phyloP scores from a whole-genome alignment of 1,284 basidiomycete genomes.

The Tylopilus orsonianus region DNA sequence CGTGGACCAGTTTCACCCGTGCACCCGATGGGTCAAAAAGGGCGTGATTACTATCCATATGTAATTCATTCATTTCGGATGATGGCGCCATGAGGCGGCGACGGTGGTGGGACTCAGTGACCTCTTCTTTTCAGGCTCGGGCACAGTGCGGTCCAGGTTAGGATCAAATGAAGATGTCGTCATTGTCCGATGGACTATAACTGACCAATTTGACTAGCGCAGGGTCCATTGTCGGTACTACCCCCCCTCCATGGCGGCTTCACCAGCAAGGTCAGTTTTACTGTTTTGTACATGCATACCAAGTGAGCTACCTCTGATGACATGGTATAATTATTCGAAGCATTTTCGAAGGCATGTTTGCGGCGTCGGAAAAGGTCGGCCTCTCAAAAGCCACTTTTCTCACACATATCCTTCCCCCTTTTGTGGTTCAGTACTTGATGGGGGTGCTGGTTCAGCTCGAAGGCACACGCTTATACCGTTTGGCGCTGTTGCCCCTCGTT shows the following conservation, averaged over 20 bases:
- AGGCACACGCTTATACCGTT: slow-evolving; percentile 19
- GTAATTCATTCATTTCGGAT: slow-evolving; percentile 2
- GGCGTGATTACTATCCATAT: too few species aligned
- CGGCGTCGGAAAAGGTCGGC: slow-evolving; percentile 3
- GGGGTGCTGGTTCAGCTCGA: slow-evolving; percentile 29
- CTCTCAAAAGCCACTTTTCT: slow-evolving; percentile 15
- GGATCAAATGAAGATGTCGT: background rate
- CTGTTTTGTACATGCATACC: background rate
- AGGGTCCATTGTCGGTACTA: background rate
- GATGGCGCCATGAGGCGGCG: background rate
- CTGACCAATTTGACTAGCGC: background rate
- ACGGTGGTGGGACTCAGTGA: background rate
- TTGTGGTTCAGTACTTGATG: slow-evolving; percentile 28
- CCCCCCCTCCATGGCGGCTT: slow-evolving; percentile 7
- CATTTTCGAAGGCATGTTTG: slow-evolving; percentile 6
- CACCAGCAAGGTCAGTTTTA: slow-evolving; percentile 14
- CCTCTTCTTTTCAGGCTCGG: background rate
- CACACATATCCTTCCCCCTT: slow-evolving; percentile 22
- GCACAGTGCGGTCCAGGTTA: slow-evolving; percentile 13
- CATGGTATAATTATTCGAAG: background rate
- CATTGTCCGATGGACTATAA: slow-evolving; percentile 2
- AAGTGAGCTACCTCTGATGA: background rate
- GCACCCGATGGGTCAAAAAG: too few species aligned
- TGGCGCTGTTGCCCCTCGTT: slow-evolving; percentile 22
- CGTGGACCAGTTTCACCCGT: too few species aligned